These are phyloP conservation scores for Kwoniella newhampshirensis DNA, from an alignment of 768 basidiomycete species.

Conservation along the genomic window DNA sequence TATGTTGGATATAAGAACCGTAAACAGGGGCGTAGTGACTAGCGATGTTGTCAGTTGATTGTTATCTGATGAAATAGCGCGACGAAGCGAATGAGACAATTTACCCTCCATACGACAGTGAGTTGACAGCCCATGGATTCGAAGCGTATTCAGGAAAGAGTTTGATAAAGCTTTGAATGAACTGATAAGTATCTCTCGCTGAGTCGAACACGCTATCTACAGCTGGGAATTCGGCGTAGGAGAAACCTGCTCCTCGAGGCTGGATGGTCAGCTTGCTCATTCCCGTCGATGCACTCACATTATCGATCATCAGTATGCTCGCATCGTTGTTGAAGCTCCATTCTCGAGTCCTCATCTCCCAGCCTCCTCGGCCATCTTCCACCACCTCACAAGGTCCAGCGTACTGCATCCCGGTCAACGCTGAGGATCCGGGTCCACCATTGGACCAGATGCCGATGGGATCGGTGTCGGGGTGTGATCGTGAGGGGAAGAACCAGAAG, in stretches of 20 bases:
- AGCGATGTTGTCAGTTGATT: too few species aligned
- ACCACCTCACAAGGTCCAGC: background rate
- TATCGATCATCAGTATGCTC: conserved; percentile 10
- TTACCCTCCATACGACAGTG: conserved; percentile 8
- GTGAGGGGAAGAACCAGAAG: background rate
- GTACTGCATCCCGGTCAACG: conserved; percentile 1
- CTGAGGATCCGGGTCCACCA: conserved; percentile 1
- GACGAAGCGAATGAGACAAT: background rate
- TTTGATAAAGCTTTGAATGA: conserved; percentile 4
- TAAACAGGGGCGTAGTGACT: background rate
- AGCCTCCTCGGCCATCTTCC: background rate
- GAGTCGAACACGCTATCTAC: conserved; percentile 5
- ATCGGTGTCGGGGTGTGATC: background rate
- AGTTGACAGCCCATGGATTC: conserved; percentile 8
- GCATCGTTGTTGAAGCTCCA: conserved; percentile 7
- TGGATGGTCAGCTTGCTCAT: background rate
- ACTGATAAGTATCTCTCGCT: conserved; percentile 1
- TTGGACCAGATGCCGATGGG: background rate
- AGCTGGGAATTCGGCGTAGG: conserved; percentile 1
- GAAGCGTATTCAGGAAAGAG: conserved; percentile 2
- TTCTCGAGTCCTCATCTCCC: conserved; percentile 1
- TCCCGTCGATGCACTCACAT: background rate
- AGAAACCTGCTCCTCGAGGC: conserved; percentile 7
- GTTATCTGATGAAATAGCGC: too few species aligned
- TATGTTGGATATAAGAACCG: background rate